Evolutionary conservation across 2,329 filamentous ascomycete species (phyloP), one percentile per base, ranked within the genome.

Genomic region (Apiospora marii): DNA sequence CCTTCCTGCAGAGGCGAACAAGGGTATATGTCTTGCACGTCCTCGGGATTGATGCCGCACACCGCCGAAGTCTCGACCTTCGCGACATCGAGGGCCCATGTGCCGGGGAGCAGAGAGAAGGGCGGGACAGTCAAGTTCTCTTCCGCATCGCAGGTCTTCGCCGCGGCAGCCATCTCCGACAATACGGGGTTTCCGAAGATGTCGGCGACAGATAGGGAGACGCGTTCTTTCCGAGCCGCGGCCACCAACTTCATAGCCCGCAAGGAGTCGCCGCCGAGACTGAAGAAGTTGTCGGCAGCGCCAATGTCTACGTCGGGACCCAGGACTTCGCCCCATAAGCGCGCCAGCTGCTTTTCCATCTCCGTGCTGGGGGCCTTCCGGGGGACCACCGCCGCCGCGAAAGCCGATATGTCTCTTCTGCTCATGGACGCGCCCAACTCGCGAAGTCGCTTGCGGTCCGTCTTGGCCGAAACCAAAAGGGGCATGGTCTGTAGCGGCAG

Each of bases 1-100:
- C 85, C 87, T 76, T 89, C 87, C 73, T 90, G 88, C 1, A 89
- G 80, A 0, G 87, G 84, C 0, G 87, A 87, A 79, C 87, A 89
- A 1, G 88, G 87, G 71, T 88, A 90, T 0, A 88, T 78, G 72
- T 90, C 87, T 68, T 88, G 85, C 5, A 89, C 79, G 0, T 48
- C 69, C 0, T 79, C 80, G 8, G 78, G 72, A 1, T 79, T 77
- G 13, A 86, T 76, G 4, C 76, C 79, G 73, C 86, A 87, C 8
- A 85, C 79, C n/a, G 74, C 76, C 7, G 84, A 82, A 13, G 82
- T 82, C 19, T 86, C 84, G 0, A 73, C 71, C 22, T 80, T 77
- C 1, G 84, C 84, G 3, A 76, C 74, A 22, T 82, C 77, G 16
- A 76, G 73, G 0, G 77, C 74, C 82, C 84, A 85, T 8, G 77